Evolutionary conservation across 345 rosid genomes (phyloP), one percentile per base, ranked within the genome.

Genomic region (Acer saccharum): DNA sequence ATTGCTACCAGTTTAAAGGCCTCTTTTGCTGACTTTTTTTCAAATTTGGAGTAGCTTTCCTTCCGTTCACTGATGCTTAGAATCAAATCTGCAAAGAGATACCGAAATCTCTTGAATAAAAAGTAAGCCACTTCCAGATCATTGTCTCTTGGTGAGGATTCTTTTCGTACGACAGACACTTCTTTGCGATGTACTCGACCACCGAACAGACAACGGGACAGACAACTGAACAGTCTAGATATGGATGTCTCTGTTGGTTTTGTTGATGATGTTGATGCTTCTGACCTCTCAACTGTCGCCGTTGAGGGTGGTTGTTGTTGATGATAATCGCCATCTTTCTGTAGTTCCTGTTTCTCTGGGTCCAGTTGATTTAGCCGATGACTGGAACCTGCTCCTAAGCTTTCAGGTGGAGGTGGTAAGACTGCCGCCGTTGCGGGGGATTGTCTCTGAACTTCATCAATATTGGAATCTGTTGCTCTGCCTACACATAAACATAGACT

Each of bases 1-100:
- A 61, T 46, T 29, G 80, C 84, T n/a, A 81, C 79, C n/a, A 85
- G 43, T 21, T 68, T 4, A 25, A 87, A 76, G 62, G 87, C 90
- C 2, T 81, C 73, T 20, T 67, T 11, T 4, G 78, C 75, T 0
- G 67, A 32, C 54, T 29, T 74, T 6, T 55, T 41, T 10, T 13
- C 2, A 4, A 27, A 21, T 2, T 73, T 72, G 29, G 54, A n/a
- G 4, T 1, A 20, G 52, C 50, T 23, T 27, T 74, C 72, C 27
- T 73, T 55, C 18, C 85, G 76, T 35, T 78, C 71, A 41, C 79
- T 64, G 41, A 75, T 73, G 2, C 81, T 71, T 2, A 85, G 77
- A 76, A 79, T 70, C 46, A 76, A 79, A 46, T 77, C 82, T 68
- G 79, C 78, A 41, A 74, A 81, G 3, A 81, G 81, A 57, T 77